Percentiles rank a stretch among this genome's conserved stretches.
Evolutionary conservation across 1,139 yeast genomes (phyloP).

Genomic region (Kodamaea sp.): DNA sequence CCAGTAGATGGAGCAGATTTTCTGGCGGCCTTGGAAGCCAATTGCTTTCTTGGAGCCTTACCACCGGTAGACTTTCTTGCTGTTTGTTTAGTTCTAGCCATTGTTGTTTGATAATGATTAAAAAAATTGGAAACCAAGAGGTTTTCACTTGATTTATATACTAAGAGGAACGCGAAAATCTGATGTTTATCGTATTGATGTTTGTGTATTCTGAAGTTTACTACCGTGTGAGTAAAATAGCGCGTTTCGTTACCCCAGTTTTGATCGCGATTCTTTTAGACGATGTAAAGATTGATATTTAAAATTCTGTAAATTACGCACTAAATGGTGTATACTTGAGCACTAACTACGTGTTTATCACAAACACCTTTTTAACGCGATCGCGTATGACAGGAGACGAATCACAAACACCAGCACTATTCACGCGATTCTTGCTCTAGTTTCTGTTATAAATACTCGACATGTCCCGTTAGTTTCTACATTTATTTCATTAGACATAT

Average conservation of each 20-base stretch:
- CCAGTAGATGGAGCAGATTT: conserved; percentile 97
- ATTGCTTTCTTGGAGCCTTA: conserved; percentile 99
- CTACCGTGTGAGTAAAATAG: too few species aligned
- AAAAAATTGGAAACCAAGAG: background rate
- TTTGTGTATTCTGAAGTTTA: too few species aligned
- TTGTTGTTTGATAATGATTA: conserved; percentile 28
- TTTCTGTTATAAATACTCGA: background rate
- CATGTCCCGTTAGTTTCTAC: background rate
- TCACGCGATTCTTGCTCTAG: background rate
- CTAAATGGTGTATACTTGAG: conserved; percentile 7
- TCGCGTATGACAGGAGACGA: conserved; percentile 1
- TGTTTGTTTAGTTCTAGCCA: conserved; percentile 99
- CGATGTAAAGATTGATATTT: conserved; percentile 1
- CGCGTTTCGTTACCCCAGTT: too few species aligned
- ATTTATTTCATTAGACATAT: background rate
- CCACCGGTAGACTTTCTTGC: conserved; percentile 99
- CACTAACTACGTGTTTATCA: conserved; percentile 1
- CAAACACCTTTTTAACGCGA: conserved; percentile 3
- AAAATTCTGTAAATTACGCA: conserved; percentile 10
- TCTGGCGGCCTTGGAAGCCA: conserved; percentile 99
- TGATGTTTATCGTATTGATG: background rate
- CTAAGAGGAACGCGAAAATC: background rate
- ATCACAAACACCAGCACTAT: conserved; percentile 1
- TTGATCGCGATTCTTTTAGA: too few species aligned
- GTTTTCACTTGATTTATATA: conserved; percentile 2